Conservation (phyloP, 441 rosid species). For the Corymbia citriodora region DNA sequence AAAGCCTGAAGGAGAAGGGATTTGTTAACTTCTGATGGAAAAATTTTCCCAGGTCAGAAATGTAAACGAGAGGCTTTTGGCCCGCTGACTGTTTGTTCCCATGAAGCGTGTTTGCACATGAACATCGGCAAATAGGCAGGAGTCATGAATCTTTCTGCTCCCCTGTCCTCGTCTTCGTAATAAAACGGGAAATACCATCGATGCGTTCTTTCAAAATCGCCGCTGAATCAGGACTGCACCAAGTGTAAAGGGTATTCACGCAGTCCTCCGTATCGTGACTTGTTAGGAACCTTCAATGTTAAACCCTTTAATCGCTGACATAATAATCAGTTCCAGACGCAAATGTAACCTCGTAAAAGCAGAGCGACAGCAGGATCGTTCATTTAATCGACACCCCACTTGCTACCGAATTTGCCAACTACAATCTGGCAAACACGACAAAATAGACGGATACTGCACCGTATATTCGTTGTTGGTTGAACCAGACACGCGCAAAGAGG, state of each 20-base stretch:
- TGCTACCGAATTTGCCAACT: not conserved
- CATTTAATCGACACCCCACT: not conserved
- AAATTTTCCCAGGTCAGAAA: not conserved
- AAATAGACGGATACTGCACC: no score
- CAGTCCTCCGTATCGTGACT: not conserved
- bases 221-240: not conserved
- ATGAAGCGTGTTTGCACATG: not conserved
- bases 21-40: not conserved
- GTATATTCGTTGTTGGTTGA: not conserved
- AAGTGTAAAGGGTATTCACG: not conserved
- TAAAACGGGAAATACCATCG: not conserved
- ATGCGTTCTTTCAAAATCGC: not conserved
- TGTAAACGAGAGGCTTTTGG: not conserved
- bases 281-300: not conserved
- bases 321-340: not conserved
- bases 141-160: not conserved
- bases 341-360: not conserved
- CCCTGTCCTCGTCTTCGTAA: not conserved
- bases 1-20: conserved; percentile 44
- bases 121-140: not conserved
- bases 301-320: not conserved
- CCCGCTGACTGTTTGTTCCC: not conserved
- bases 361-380: not conserved
- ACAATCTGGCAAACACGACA: not conserved
- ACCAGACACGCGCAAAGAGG: not conserved